Conservation (phyloP, 1,139 yeast genomes). For the Nematodospora anomalae region DNA sequence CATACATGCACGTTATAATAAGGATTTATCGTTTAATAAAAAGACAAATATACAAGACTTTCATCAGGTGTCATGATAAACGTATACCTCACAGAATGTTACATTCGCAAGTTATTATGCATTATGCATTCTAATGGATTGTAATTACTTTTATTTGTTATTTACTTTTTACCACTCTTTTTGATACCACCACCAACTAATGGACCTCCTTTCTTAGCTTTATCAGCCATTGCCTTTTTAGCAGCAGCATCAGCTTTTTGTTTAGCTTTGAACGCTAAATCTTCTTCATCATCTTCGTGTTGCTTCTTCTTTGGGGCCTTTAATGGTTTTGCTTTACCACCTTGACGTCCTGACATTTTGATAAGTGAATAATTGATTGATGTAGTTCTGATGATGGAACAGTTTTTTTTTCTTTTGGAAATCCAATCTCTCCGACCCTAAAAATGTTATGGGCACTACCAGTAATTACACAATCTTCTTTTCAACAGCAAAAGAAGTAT, state of each 20-base stretch:
- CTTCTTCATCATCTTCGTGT: conserved; percentile 82
- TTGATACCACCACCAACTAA: conserved; percentile 92
- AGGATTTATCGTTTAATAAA: too few species aligned
- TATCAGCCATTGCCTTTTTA: conserved; percentile 83
- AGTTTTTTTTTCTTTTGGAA: not conserved
- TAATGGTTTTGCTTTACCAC: conserved; percentile 69
- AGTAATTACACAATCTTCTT: not conserved
- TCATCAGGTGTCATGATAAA: too few species aligned
- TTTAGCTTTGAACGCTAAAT: conserved; percentile 85
- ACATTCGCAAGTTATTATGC: too few species aligned
- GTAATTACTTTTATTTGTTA: too few species aligned
- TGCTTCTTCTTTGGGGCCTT: conserved; percentile 72
- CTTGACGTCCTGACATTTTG: conserved; percentile 70
- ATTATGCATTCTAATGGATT: too few species aligned
- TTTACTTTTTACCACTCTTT: conserved; percentile 69
- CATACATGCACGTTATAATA: too few species aligned
- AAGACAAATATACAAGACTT: too few species aligned
- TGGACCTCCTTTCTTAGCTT: conserved; percentile 89
- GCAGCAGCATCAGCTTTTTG: conserved; percentile 95
- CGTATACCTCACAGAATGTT: too few species aligned
- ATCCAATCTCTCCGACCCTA: too few species aligned
- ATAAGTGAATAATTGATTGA: not conserved
- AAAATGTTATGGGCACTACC: conserved; percentile 7
- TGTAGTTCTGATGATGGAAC: not conserved
- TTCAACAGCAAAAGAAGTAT: not conserved